Conservation (phyloP, 2,329 filamentous ascomycete species). For the Phyllosticta citriasiana region DNA sequence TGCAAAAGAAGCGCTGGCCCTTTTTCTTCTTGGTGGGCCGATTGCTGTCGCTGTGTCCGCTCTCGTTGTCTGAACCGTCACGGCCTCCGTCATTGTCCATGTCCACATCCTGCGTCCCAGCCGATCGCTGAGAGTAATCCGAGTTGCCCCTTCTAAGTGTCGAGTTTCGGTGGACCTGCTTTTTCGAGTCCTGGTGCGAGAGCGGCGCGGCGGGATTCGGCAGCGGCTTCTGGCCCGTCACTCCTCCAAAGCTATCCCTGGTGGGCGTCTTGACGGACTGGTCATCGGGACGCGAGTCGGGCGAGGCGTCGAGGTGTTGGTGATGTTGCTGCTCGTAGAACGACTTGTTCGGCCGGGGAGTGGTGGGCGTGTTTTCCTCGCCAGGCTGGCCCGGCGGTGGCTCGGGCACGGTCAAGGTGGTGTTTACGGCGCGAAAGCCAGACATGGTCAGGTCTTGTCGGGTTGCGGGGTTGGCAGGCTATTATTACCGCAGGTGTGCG, state of each 20-base stretch:
- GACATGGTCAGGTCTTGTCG: slow-evolving; percentile 33
- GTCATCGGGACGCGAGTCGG: slow-evolving; percentile 28
- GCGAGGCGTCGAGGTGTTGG: slow-evolving; percentile 13
- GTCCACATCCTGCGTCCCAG: slow-evolving; percentile 59
- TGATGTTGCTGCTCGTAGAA: slow-evolving; percentile 30
- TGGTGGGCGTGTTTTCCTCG: slow-evolving; percentile 48
- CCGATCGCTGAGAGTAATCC: slow-evolving; percentile 40
- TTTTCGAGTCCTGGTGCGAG: slow-evolving; percentile 44
- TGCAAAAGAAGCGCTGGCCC: slow-evolving; percentile 92
- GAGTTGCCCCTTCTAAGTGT: slow-evolving; percentile 7
- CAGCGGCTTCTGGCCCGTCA: slow-evolving; percentile 37
- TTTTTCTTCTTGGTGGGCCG: slow-evolving; percentile 89
- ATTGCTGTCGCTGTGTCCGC: slow-evolving; percentile 42
- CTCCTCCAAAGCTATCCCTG: slow-evolving; percentile 40
- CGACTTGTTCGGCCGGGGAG: slow-evolving; percentile 38
- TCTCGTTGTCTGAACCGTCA: slow-evolving; percentile 41
- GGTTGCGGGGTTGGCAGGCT: slow-evolving; percentile 9
- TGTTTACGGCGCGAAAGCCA: slow-evolving; percentile 53
- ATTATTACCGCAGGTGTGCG: slow-evolving; percentile 6
- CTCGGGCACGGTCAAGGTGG: slow-evolving; percentile 37
- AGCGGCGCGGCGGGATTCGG: slow-evolving; percentile 33
- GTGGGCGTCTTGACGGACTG: slow-evolving; percentile 51
- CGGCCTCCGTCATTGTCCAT: slow-evolving; percentile 64
- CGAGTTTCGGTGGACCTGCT: slow-evolving; percentile 3
- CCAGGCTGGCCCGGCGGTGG: slow-evolving; percentile 34